Percentiles rank a stretch among this genome's conserved stretches.
These are phyloP conservation scores for Musa troglodytarum DNA, from an alignment of 176 grass and related monocot species.

Conservation along the genomic window DNA sequence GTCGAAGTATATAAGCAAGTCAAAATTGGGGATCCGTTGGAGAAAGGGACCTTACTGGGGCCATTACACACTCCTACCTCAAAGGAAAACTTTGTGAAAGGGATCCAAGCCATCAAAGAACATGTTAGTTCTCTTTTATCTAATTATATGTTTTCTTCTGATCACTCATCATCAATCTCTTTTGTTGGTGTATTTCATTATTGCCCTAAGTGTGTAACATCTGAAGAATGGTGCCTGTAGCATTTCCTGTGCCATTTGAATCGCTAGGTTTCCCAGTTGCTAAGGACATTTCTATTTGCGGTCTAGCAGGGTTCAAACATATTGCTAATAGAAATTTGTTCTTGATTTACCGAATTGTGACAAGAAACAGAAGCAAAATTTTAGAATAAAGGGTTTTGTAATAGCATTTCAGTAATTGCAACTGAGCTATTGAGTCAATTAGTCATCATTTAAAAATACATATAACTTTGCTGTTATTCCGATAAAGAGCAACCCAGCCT, in stretches of 20 bases:
- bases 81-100: conserved; percentile 77
- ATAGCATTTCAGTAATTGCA: no score
- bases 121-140: conserved; percentile 42
- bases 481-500: no score
- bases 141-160: background rate
- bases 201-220: no score
- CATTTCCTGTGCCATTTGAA: background rate
- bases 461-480: no score
- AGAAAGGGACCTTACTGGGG: conserved; percentile 86
- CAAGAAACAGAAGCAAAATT: background rate
- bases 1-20: conserved; percentile 96
- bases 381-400: no score
- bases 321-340: background rate
- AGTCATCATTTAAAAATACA: no score
- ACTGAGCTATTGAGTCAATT: no score
- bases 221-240: background rate
- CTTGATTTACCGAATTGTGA: background rate
- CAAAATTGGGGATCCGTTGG: conserved; percentile 80
- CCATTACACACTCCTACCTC: conserved; percentile 81
- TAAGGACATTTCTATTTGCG: background rate
- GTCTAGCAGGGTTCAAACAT: no score
- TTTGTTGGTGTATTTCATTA: background rate
- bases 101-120: conserved; percentile 65
- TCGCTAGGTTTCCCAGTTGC: background rate
- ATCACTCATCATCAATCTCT: background rate